Conservation (phyloP, 176 grass and related monocot genomes). For the Oryza australiensis region DNA sequence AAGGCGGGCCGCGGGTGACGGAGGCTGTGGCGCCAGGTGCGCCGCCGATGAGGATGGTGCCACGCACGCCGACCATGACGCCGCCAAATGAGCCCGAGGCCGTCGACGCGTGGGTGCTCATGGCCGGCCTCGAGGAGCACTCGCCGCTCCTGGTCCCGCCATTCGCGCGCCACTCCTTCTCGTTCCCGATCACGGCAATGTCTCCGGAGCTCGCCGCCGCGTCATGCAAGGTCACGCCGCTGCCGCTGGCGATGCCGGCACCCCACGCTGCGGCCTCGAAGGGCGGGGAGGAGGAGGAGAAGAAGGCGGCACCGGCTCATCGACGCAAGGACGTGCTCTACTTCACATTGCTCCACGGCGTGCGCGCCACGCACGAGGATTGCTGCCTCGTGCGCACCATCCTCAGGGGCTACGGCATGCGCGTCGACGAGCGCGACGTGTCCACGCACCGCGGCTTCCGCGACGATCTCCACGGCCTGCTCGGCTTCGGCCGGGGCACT, state of each 20-base stretch:
- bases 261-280: neutral
- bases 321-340: constrained; percentile 66
- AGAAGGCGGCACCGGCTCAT: neutral
- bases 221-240: constrained; percentile 41
- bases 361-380: constrained; percentile 80
- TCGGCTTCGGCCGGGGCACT: constrained; percentile 55
- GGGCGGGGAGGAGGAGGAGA: neutral
- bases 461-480: constrained; percentile 60
- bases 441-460: constrained; percentile 85
- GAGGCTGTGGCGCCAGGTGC: constrained; percentile 8
- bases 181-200: constrained; percentile 48
- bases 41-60: constrained; percentile 21
- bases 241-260: constrained; percentile 21
- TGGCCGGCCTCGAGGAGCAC: constrained; percentile 76
- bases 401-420: constrained; percentile 67
- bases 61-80: constrained; percentile 80
- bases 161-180: constrained; percentile 83
- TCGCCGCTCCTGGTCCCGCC: constrained; percentile 44
- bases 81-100: constrained; percentile 90
- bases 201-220: constrained; percentile 32
- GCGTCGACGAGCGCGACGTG: constrained; percentile 89
- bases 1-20: constrained; percentile 6
- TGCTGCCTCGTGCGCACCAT: constrained; percentile 69
- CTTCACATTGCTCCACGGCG: constrained; percentile 88
- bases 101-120: constrained; percentile 79